Evolutionary conservation across 352 stramenopile species (phyloP).

Genomic region (Globisporangium iwayamae): DNA sequence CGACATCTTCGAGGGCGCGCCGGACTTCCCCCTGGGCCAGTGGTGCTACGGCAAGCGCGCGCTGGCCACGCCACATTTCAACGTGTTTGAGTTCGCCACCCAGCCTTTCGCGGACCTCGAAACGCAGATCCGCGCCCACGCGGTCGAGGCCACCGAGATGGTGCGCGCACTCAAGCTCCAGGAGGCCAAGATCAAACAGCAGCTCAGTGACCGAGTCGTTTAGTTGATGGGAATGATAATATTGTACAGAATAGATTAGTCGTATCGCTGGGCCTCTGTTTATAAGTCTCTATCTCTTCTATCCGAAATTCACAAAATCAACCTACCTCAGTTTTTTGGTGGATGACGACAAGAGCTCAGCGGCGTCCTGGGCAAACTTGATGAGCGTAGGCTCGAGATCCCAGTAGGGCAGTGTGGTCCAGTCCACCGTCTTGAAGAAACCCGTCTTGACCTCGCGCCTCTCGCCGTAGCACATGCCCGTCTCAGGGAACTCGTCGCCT

Average conservation of each 20-base stretch:
- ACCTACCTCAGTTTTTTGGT: neutral
- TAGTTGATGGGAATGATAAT: neutral
- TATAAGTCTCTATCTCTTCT: neutral
- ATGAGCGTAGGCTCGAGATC: constrained; percentile 32
- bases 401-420: constrained; percentile 27
- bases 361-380: constrained; percentile 29
- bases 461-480: constrained; percentile 44
- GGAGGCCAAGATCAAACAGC: neutral
- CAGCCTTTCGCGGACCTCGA: constrained; percentile 29
- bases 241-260: constrained; percentile 3
- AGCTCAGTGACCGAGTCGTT: neutral
- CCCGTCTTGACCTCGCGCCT: constrained; percentile 19
- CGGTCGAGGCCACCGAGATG: constrained; percentile 21
- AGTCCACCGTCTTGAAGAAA: constrained; percentile 30
- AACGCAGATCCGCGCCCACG: constrained; percentile 23
- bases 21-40: constrained; percentile 37
- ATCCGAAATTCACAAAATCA: neutral
- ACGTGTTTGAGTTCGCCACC: constrained; percentile 20
- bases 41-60: constrained; percentile 48
- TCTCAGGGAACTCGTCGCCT: constrained; percentile 29
- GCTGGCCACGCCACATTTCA: constrained; percentile 33
- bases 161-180: constrained; percentile 6
- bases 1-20: constrained; percentile 38
- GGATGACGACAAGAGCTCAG: constrained; percentile 8
- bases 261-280: neutral